A percentile compares a stretch with the other conserved stretches of the same genome.
Evolutionary conservation across 2,329 filamentous ascomycete genomes (phyloP).

Genomic region (Emergomyces africanus): DNA sequence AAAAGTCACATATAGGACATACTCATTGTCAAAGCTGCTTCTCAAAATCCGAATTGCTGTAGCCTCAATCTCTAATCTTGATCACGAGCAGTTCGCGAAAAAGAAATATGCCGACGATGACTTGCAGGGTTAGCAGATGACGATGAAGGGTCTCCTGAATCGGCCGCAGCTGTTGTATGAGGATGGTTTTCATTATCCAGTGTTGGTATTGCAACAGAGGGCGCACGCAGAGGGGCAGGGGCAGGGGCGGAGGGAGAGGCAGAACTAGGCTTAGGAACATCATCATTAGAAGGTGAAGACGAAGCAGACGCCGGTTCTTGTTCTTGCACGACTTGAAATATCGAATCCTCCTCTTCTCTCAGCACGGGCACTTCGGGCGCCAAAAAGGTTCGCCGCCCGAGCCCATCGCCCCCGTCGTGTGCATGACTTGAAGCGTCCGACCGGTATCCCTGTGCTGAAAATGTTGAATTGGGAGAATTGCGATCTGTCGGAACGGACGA

Average conservation of each 20-base stretch:
- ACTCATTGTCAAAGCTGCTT: background rate
- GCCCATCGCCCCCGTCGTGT: background rate
- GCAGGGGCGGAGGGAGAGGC: background rate
- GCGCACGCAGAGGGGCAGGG: background rate
- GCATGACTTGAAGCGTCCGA: background rate
- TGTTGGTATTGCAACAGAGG: background rate
- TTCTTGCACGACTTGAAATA: background rate
- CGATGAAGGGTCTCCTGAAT: background rate
- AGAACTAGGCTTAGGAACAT: no score
- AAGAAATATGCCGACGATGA: background rate
- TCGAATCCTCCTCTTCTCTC: background rate
- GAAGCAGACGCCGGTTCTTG: background rate
- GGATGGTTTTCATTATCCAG: background rate
- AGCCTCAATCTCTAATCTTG: background rate
- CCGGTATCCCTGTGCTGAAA: background rate
- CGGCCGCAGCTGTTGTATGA: background rate
- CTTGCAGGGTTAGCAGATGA: background rate
- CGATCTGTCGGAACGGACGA: background rate
- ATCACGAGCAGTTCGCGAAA: background rate
- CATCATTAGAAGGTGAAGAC: background rate
- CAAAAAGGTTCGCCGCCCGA: background rate
- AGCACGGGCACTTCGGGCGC: background rate
- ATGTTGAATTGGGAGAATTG: background rate
- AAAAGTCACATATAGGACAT: no score
- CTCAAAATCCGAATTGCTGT: background rate